phyloP scores from a whole-genome alignment of 176 grass and related monocot genomes.

The Oryza glumipatula region DNA sequence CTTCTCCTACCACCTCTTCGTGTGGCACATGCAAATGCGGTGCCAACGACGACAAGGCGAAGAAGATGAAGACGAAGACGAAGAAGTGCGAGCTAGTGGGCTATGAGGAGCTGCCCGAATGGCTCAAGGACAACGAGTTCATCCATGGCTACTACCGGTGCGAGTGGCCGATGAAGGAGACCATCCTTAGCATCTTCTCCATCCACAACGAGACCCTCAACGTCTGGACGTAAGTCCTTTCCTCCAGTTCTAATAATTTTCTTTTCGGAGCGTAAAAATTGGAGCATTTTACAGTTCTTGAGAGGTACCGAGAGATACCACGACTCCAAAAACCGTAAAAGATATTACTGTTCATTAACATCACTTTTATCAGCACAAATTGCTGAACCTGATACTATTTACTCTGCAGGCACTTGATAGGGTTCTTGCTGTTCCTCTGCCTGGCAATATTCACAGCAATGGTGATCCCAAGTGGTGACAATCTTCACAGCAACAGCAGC shows the following conservation, averaged over 20 bases:
- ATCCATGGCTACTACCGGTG: conserved; percentile 73
- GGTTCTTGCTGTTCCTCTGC: conserved; percentile 81
- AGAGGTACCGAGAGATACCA: background rate
- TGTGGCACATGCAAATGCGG: conserved; percentile 11
- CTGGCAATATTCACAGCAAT: conserved; percentile 70
- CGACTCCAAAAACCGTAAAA: background rate
- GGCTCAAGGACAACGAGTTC: conserved; percentile 91
- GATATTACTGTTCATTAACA: background rate
- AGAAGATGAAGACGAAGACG: background rate
- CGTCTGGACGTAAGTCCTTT: conserved; percentile 73
- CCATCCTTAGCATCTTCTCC: conserved; percentile 79
- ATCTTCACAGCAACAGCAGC: background rate
- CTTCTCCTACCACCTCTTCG: conserved; percentile 28
- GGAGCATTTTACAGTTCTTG: background rate
- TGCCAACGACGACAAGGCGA: background rate
- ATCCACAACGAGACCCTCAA: conserved; percentile 94
- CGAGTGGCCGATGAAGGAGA: conserved; percentile 85
- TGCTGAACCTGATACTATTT: background rate
- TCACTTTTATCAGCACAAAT: background rate
- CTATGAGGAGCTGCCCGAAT: conserved; percentile 61
- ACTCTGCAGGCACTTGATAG: conserved; percentile 71
- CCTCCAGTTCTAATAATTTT: background rate
- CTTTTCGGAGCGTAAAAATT: background rate
- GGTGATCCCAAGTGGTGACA: conserved; percentile 55
- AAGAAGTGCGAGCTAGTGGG: conserved; percentile 53